Evolutionary conservation across 441 rosid genomes (phyloP).

Genomic region (Euphorbia celastroides): DNA sequence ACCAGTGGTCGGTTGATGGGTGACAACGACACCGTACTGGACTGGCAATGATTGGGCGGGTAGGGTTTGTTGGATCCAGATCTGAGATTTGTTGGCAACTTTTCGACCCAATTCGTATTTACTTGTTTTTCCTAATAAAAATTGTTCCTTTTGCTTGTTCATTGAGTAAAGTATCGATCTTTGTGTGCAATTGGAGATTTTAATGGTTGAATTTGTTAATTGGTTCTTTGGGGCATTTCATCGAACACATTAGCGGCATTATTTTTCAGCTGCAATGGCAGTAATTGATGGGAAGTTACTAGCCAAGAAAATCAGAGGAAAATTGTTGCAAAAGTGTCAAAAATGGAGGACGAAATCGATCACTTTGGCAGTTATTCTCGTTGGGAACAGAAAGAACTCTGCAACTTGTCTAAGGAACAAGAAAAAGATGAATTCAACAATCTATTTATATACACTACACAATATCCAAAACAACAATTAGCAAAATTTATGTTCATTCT

Average conservation of each 20-base stretch:
- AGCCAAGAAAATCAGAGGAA: constrained; percentile 68
- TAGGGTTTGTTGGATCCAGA: constrained; percentile 3
- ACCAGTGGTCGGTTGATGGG: constrained; percentile 13
- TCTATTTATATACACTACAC: background rate
- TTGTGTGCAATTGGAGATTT: background rate
- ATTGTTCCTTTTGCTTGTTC: no score
- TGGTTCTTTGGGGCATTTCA: constrained; percentile 21
- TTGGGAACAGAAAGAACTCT: constrained; percentile 80
- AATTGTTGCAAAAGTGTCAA: constrained; percentile 53
- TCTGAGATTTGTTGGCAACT: background rate
- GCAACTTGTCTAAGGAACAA: constrained; percentile 82
- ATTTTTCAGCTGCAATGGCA: constrained; percentile 32
- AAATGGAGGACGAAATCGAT: constrained; percentile 81
- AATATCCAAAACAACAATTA: background rate
- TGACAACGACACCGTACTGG: constrained; percentile 9
- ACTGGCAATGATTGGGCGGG: background rate
- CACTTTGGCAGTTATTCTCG: constrained; percentile 82
- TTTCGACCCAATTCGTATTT: no score
- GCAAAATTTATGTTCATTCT: background rate
- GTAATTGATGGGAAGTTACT: constrained; percentile 73
- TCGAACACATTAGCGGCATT: constrained; percentile 18
- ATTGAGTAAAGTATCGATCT: background rate
- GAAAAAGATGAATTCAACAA: constrained; percentile 18
- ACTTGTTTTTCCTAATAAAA: no score
- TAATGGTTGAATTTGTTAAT: background rate